phyloP scores from a whole-genome alignment of 169 alveolate species.

The Eimeria necatrix region DNA sequence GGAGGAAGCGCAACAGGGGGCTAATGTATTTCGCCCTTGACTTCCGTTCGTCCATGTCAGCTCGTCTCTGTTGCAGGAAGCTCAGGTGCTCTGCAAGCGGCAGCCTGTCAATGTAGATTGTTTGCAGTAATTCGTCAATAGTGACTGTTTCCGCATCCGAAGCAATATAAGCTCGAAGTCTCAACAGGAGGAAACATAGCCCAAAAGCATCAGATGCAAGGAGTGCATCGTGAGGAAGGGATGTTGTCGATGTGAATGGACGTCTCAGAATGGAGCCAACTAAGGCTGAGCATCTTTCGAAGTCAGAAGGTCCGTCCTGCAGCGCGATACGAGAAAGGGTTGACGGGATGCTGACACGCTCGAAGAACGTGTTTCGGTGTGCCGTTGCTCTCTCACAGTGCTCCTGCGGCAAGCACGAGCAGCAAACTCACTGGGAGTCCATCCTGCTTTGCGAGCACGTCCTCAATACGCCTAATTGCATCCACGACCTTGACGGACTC shows the following conservation, averaged over 20 bases:
- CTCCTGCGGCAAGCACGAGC: neutral
- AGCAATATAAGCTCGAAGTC: neutral
- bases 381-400: neutral
- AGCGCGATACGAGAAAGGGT: neutral
- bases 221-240: neutral
- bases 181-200: neutral
- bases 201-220: slow-evolving; percentile 22
- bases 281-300: neutral
- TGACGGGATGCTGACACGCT: too few species aligned
- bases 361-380: too few species aligned
- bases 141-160: neutral
- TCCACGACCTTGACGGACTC: neutral
- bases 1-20: neutral
- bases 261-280: neutral
- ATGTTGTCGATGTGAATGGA: neutral
- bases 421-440: neutral
- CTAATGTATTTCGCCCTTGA: neutral
- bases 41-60: slow-evolving; percentile 40
- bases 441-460: neutral
- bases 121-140: slow-evolving; percentile 27
- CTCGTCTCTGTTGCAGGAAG: slow-evolving; percentile 36
- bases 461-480: neutral
- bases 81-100: slow-evolving; percentile 5
- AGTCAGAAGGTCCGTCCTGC: slow-evolving; percentile 24
- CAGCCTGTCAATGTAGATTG: slow-evolving; percentile 15